Conservation (phyloP, 176 grass and related monocot genomes). For the Thinopyrum elongatum region DNA sequence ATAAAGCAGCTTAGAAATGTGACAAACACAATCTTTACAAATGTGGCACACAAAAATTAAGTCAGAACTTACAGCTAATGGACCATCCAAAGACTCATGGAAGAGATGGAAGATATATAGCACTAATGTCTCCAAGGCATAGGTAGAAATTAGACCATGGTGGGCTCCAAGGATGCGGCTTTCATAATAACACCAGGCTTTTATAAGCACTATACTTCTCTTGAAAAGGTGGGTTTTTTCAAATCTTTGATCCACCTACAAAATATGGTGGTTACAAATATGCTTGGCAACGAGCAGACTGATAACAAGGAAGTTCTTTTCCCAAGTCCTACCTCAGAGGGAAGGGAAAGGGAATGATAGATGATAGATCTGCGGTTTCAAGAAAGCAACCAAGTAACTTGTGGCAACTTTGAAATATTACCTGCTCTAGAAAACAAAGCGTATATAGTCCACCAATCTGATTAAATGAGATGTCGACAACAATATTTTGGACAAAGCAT, state of each 20-base stretch:
- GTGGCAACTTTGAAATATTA: background rate
- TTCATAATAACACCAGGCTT: slow-evolving; percentile 96
- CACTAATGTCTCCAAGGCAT: slow-evolving; percentile 87
- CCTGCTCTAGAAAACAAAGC: slow-evolving; percentile 75
- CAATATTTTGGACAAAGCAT: slow-evolving; percentile 85
- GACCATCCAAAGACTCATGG: slow-evolving; percentile 59
- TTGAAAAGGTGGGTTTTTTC: slow-evolving; percentile 75
- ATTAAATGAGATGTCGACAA: slow-evolving; percentile 92
- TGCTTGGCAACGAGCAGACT: background rate
- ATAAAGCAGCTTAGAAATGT: slow-evolving; percentile 20
- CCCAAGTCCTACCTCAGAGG: background rate
- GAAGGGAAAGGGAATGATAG: background rate
- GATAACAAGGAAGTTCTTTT: background rate
- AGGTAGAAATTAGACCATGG: slow-evolving; percentile 89
- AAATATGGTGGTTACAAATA: slow-evolving; percentile 24
- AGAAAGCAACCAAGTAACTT: slow-evolving; percentile 15
- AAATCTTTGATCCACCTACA: slow-evolving; percentile 72
- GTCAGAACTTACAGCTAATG: slow-evolving; percentile 58
- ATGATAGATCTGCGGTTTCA: slow-evolving; percentile 23
- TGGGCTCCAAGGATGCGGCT: slow-evolving; percentile 96
- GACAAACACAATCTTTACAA: background rate
- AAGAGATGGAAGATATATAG: slow-evolving; percentile 86
- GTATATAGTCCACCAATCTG: slow-evolving; percentile 82
- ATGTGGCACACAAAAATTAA: background rate
- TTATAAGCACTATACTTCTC: slow-evolving; percentile 87